Percentiles rank a stretch among this genome's conserved stretches.
Conservation (phyloP, 169 alveolate genomes). For the Plasmodium vivax region DNA sequence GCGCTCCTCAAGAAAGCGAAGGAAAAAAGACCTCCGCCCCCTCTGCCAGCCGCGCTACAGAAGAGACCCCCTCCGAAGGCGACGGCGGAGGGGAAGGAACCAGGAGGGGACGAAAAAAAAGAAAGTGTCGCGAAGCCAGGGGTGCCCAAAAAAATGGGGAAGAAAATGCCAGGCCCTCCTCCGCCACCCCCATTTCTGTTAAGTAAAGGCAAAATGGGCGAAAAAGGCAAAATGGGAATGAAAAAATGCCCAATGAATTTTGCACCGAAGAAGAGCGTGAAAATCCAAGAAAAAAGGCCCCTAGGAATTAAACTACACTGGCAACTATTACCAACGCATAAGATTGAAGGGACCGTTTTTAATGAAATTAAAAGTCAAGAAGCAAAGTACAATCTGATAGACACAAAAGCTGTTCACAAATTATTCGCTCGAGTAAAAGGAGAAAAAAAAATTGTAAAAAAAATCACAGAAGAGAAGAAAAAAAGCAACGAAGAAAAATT, state of each 20-base stretch:
- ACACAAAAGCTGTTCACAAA: constrained; percentile 73
- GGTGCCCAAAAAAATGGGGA: constrained; percentile 40
- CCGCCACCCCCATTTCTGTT: constrained; percentile 29
- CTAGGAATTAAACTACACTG: constrained; percentile 74
- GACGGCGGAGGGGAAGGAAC: background rate
- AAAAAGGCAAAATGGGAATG: constrained; percentile 29
- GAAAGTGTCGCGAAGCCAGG: background rate
- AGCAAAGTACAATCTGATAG: constrained; percentile 65
- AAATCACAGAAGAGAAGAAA: constrained; percentile 17
- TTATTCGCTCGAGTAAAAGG: constrained; percentile 67
- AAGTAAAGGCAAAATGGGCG: constrained; percentile 12
- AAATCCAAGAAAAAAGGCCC: constrained; percentile 70
- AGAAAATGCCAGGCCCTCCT: constrained; percentile 49
- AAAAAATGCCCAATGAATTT: constrained; percentile 64
- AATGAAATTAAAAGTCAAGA: constrained; percentile 69
- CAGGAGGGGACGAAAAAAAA: background rate
- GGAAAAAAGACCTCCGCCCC: constrained; percentile 66
- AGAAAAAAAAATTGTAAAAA: constrained; percentile 54
- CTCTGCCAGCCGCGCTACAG: constrained; percentile 35
- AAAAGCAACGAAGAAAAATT: constrained; percentile 74
- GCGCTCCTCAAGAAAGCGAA: background rate
- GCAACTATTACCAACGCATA: constrained; percentile 73
- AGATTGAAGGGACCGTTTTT: constrained; percentile 75
- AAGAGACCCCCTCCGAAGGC: background rate
- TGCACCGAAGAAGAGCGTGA: constrained; percentile 6